These are phyloP conservation scores for Parachaetomium inaequale DNA, from an alignment of 495 filamentous ascomycete species.

Conservation along the genomic window DNA sequence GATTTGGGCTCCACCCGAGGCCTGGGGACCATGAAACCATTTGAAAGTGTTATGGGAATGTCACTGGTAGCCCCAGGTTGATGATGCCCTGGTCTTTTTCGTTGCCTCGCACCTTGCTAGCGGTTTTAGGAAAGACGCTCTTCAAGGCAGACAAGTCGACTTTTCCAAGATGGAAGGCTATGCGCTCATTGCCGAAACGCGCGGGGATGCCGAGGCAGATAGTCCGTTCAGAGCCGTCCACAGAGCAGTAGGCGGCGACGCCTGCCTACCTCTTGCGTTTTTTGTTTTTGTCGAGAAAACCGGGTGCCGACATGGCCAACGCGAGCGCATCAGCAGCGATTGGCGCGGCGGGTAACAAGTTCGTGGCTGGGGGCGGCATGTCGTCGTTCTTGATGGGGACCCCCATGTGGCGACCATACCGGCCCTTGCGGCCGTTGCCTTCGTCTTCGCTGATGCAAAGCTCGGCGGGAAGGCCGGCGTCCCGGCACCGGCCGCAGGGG, in stretches of 20 bases:
- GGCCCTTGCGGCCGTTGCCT: conserved; percentile 91
- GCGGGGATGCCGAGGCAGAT: neutral
- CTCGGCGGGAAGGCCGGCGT: conserved; percentile 88
- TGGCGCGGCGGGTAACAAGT: conserved; percentile 40
- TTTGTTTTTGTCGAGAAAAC: conserved; percentile 41
- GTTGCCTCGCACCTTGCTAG: neutral
- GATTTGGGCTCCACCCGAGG: neutral
- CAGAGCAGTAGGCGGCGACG: neutral
- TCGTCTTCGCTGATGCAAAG: conserved; percentile 96
- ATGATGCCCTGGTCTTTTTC: neutral
- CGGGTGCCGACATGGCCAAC: neutral
- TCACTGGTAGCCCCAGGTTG: neutral
- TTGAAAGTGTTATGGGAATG: neutral
- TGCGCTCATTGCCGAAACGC: neutral
- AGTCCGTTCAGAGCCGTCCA: neutral
- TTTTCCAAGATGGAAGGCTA: neutral
- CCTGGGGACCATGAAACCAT: neutral
- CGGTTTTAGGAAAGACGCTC: neutral
- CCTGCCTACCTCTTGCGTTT: conserved; percentile 47
- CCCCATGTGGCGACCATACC: conserved; percentile 93
- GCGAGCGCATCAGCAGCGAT: conserved; percentile 26
- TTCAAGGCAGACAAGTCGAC: neutral
- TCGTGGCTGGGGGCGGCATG: conserved; percentile 25
- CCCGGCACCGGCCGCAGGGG: conserved; percentile 90
- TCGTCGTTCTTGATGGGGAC: conserved; percentile 75